Conservation (phyloP, 2,329 filamentous ascomycete genomes). For the Nannizziopsis barbatae region DNA sequence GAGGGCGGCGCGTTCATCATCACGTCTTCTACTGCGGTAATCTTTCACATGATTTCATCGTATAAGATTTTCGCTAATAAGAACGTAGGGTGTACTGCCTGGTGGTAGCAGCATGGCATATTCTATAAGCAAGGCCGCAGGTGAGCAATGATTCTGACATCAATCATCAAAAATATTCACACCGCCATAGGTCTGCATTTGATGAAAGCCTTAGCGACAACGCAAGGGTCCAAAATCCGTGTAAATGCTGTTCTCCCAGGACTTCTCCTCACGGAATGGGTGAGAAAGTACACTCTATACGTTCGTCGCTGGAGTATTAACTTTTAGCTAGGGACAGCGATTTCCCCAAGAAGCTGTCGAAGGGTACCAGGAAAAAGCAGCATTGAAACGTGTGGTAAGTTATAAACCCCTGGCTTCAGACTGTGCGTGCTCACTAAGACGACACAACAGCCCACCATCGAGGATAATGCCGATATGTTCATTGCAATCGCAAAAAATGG, state of each 20-base stretch:
- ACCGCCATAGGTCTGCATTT: slow-evolving; percentile 45
- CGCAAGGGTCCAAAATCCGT: slow-evolving; percentile 51
- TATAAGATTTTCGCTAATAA: slow-evolving; percentile 15
- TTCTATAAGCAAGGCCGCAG: slow-evolving; percentile 64
- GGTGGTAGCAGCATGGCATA: slow-evolving; percentile 57
- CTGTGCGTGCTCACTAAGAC: slow-evolving; percentile 9
- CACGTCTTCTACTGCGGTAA: slow-evolving; percentile 50
- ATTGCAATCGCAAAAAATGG: slow-evolving; percentile 34
- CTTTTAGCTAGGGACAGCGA: slow-evolving; percentile 37
- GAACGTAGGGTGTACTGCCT: slow-evolving; percentile 41
- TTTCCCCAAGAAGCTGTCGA: slow-evolving; percentile 50
- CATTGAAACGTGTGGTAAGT: slow-evolving; percentile 48
- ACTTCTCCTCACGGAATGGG: slow-evolving; percentile 58
- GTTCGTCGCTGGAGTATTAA: background rate
- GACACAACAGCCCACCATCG: slow-evolving; percentile 26
- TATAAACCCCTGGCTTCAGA: background rate
- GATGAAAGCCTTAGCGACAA: slow-evolving; percentile 53
- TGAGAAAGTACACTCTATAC: slow-evolving; percentile 20
- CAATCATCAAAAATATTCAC: background rate
- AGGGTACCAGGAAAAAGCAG: slow-evolving; percentile 43
- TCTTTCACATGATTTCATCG: slow-evolving; percentile 15
- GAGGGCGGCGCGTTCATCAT: slow-evolving; percentile 55
- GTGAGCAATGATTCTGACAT: slow-evolving; percentile 23
- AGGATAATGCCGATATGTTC: slow-evolving; percentile 34
- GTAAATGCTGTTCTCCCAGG: slow-evolving; percentile 56